A percentile compares a stretch with the other conserved stretches of the same genome.
These are phyloP conservation scores for Magnusiomyces clavatus DNA, from an alignment of 1,139 yeast genomes.

Conservation along the genomic window DNA sequence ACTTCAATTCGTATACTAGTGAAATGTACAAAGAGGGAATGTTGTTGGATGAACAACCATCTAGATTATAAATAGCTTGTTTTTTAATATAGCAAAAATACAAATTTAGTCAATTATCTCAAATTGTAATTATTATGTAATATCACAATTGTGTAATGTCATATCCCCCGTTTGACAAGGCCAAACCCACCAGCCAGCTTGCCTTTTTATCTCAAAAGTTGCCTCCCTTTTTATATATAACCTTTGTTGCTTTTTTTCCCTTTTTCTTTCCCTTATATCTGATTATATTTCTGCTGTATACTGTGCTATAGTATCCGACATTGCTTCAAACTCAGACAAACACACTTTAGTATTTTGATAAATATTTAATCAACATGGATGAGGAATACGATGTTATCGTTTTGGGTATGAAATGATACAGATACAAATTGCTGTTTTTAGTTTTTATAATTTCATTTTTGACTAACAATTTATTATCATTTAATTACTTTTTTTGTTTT, in stretches of 20 bases:
- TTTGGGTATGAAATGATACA: slow-evolving; percentile 41
- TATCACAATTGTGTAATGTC: not conserved
- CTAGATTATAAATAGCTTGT: no score
- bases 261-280: not conserved
- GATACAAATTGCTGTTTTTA: not conserved
- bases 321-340: not conserved
- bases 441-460: not conserved
- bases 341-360: not conserved
- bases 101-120: no score
- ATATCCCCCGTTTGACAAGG: not conserved
- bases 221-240: not conserved
- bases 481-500: not conserved
- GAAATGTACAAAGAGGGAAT: slow-evolving; percentile 53
- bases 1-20: slow-evolving; percentile 41
- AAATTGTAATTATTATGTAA: not conserved
- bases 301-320: not conserved
- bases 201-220: not conserved
- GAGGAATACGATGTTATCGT: slow-evolving; percentile 93
- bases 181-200: slow-evolving; percentile 1
- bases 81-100: not conserved
- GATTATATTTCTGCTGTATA: not conserved
- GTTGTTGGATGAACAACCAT: not conserved
- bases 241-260: not conserved
- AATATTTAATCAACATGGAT: slow-evolving; percentile 49
- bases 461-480: not conserved